phyloP scores from a whole-genome alignment of 2,329 filamentous ascomycete species.

The Arthrinium puccinioides region DNA sequence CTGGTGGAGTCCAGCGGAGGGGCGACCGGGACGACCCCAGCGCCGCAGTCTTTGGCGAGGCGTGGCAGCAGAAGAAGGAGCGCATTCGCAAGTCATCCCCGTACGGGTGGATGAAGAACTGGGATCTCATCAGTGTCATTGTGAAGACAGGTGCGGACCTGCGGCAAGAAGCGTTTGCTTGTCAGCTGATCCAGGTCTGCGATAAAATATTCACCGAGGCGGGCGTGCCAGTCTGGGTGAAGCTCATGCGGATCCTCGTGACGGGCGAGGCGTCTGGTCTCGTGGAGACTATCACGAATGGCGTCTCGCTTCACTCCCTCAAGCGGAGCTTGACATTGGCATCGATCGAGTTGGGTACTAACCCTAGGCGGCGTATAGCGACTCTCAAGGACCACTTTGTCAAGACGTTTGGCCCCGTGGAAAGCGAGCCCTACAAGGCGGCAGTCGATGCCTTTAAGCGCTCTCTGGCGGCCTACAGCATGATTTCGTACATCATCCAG shows the following conservation, averaged over 20 bases:
- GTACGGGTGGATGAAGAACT: slow-evolving; percentile 85
- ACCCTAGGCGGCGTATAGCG: slow-evolving; percentile 68
- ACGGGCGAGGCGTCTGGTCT: slow-evolving; percentile 79
- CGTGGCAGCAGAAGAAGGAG: slow-evolving; percentile 78
- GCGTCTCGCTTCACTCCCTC: slow-evolving; percentile 78
- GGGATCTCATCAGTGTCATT: slow-evolving; percentile 81
- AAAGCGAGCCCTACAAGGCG: slow-evolving; percentile 61
- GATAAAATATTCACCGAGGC: slow-evolving; percentile 76
- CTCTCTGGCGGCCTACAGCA: slow-evolving; percentile 78
- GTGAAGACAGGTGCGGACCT: slow-evolving; percentile 81
- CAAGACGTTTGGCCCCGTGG: slow-evolving; percentile 67
- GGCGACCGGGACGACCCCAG: slow-evolving; percentile 81
- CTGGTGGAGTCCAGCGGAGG: slow-evolving; percentile 71
- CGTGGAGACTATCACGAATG: slow-evolving; percentile 83
- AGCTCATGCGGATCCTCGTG: slow-evolving; percentile 79
- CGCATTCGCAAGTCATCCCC: slow-evolving; percentile 76
- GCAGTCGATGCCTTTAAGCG: slow-evolving; percentile 74
- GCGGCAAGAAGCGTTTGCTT: slow-evolving; percentile 79
- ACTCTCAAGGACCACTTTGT: slow-evolving; percentile 76
- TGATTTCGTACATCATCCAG: slow-evolving; percentile 77
- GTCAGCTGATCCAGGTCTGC: slow-evolving; percentile 75
- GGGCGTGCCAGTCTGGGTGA: slow-evolving; percentile 74
- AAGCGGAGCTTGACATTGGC: slow-evolving; percentile 76
- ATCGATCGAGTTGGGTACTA: slow-evolving; percentile 63
- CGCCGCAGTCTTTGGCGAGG: slow-evolving; percentile 79